Base-by-base conservation (phyloP, 2,329 filamentous ascomycete genomes). In the Curvularia sp. region DNA sequence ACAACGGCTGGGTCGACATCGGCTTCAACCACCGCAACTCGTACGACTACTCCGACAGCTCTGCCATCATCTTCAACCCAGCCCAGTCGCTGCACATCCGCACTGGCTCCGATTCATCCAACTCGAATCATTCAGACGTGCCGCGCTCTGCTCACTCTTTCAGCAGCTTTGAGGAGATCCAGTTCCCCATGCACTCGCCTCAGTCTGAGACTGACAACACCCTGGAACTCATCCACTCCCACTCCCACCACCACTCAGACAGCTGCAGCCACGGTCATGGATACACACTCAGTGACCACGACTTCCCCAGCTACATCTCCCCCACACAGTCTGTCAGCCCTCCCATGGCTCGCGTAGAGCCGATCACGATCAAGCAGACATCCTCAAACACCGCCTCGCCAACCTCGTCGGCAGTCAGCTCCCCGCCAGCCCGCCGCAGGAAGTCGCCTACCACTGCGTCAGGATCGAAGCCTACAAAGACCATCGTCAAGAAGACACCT, bases 1-100 rank as follows among this genome's bases (percentile, higher is more conserved):
- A 96, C 68, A 91, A 93, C 68, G 91, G 92, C 57, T 98, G 93
- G 93, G 88, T 87, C 50, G 86, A 90, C 65, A 88, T 97, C 57
- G 65, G 67, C 66, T 88, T 97, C 58, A 63, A 53, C 22, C 72
- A 75, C 62, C 88, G 88, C 59, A 88, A 87, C 61, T 89, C 88
- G 38, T 88, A 90, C 66, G 90, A 94, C 66, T 84, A 86, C 33
- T 87, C 85, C 49, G 82, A 88, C 44, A 66, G 62, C 10, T 69
- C 73, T 41, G 80, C 79, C 58, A 88, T 91, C 65, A 93, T 97
- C 72, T 96, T 96, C 83, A 97, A 97, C 78, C 94, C 94, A 1
- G 88, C 89, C 62, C 91, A 97, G 79, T 96, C 93, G 8, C 65
- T 98, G 51, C 94, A 97, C 80, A 85, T 96, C 71, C 87, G 93